These are phyloP conservation scores for Pyrenula massariospora DNA, from an alignment of 495 filamentous ascomycete species.

Conservation along the genomic window DNA sequence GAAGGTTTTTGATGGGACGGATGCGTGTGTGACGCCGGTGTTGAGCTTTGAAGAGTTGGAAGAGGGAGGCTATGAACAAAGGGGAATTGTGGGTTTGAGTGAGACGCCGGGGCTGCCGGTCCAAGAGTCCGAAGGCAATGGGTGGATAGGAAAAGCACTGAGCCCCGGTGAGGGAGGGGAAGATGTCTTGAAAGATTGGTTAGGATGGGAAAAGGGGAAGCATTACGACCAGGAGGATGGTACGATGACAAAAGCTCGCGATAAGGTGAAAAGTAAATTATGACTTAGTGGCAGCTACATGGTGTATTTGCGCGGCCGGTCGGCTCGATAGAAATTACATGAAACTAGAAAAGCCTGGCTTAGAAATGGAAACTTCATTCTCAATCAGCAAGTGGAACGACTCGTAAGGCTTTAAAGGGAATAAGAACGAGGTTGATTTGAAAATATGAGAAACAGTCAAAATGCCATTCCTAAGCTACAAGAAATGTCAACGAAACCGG, in stretches of 20 bases:
- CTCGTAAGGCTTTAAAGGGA: too few relatives aligned
- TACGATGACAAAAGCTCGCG: conserved; percentile 26
- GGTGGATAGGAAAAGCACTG: conserved; percentile 50
- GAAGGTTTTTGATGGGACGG: conserved; percentile 68
- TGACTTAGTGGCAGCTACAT: too few relatives aligned
- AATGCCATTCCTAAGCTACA: too few relatives aligned
- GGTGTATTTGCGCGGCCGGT: too few relatives aligned
- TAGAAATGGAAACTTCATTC: too few relatives aligned
- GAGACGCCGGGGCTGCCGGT: conserved; percentile 52
- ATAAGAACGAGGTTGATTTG: too few relatives aligned
- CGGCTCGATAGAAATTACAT: too few relatives aligned
- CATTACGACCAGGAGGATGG: conserved; percentile 57
- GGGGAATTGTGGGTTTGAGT: conserved; percentile 58
- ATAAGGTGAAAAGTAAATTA: neutral
- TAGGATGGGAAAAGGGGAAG: conserved; percentile 60
- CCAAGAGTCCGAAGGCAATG: conserved; percentile 39
- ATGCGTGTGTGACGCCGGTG: conserved; percentile 87
- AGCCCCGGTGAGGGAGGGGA: conserved; percentile 58
- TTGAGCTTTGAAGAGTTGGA: conserved; percentile 63
- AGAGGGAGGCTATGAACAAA: conserved; percentile 55
- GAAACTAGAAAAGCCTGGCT: too few relatives aligned
- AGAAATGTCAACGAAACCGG: too few relatives aligned
- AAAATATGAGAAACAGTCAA: too few relatives aligned
- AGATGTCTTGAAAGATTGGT: conserved; percentile 59
- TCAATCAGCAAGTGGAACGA: too few relatives aligned